Evolutionary conservation across 148 eudicot species (phyloP), one percentile per base, ranked within the genome.

Genomic region (Arbutus unedo): DNA sequence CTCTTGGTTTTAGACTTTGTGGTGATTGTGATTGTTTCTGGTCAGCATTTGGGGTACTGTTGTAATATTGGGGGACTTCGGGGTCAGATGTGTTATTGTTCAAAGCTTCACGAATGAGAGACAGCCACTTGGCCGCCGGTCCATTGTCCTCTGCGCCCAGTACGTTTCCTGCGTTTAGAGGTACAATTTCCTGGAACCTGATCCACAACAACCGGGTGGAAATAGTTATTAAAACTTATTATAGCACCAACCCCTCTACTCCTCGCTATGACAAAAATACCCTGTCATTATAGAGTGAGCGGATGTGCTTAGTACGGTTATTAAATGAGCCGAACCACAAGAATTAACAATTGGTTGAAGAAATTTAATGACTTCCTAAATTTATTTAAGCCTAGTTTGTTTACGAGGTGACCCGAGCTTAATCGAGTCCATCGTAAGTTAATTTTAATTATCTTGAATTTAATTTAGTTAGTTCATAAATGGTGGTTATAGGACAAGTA

Each of bases 171-270:
- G 96, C 92, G 68, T 91, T 91, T 15, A 92, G 81, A 64, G 96
- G 96, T 67, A 92, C 96, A 75, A 92, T 89, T 76, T 92, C 96
- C 86, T 92, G 96, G 45, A 92, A 91, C 85, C 96, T 91, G 88
- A 43, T 86, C n/a, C 66, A 77, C 64, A 74, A 47, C 14, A 23
- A 38, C 44, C n/a, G 51, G 74, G 81, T 48, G 43, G n/a, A 79
- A 81, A 77, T 25, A 41, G 77, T 86, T 49, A 81, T 56, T 51
- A 18, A 45, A 78, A 78, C 25, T 8, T 77, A 47, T 3, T 18
- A 15, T 3, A n/a, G 9, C 38, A 31, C 38, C 38, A 31, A 31
- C 38, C 38, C 38, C 1, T 31, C 38, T 31, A 31, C 38, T 31
- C 0, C 38, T 31, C 38, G 1, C 0, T 31, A 31, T 31, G 38